Percentiles rank a stretch among this genome's conserved stretches.
These are phyloP conservation scores for Clonostachys byssicola DNA, from an alignment of 2,329 filamentous ascomycete genomes.

Conservation along the genomic window DNA sequence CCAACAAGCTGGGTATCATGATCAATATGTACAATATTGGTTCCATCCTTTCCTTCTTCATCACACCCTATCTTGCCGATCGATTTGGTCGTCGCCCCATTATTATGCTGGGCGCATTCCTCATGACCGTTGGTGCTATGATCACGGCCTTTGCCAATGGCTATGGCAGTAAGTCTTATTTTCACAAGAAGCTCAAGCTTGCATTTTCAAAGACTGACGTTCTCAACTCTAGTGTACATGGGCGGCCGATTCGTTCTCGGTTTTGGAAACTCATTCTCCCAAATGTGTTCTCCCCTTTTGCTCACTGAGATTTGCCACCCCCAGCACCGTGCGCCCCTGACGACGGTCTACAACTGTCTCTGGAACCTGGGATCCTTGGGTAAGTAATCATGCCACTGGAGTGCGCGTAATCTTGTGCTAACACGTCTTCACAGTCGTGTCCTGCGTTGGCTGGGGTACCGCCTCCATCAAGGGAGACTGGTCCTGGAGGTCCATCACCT, in stretches of 20 bases:
- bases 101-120: conserved; percentile 35
- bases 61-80: conserved; percentile 40
- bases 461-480: conserved; percentile 52
- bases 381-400: conserved; percentile 6
- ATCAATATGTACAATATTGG: conserved; percentile 50
- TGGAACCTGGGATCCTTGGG: conserved; percentile 57
- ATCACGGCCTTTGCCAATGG: conserved; percentile 35
- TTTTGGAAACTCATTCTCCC: conserved; percentile 62
- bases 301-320: conserved; percentile 65
- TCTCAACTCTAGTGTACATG: conserved; percentile 23
- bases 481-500: conserved; percentile 63
- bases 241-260: conserved; percentile 40
- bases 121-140: conserved; percentile 39
- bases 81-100: conserved; percentile 33
- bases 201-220: neutral
- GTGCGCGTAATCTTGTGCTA: no score
- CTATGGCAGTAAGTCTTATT: conserved; percentile 30
- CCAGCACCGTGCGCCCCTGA: conserved; percentile 62
- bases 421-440: conserved; percentile 33
- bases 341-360: conserved; percentile 63
- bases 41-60: conserved; percentile 40
- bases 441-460: conserved; percentile 61
- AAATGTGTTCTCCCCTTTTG: conserved; percentile 60
- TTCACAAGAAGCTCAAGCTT: neutral
- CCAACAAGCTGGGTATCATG: conserved; percentile 40